Evolutionary conservation across 257 asterid species (phyloP).

Genomic region (Solanum megistacrolobum): DNA sequence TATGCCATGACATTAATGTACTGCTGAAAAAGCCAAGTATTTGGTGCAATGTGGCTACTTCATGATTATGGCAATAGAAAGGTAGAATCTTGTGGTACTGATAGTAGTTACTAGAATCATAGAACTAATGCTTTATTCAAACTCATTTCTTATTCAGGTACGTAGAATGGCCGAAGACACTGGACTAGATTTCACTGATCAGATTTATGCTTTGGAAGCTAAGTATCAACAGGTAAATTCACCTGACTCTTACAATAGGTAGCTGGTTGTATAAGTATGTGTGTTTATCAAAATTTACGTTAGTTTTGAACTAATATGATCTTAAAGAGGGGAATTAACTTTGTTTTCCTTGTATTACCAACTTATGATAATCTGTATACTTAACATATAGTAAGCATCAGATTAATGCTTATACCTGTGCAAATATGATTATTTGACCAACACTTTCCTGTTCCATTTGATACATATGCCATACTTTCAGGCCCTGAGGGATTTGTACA

Average conservation of each 20-base stretch:
- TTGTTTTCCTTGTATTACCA: background rate
- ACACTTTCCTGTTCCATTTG: background rate
- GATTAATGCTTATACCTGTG: background rate
- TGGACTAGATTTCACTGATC: slow-evolving; percentile 78
- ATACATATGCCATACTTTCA: slow-evolving; percentile 18
- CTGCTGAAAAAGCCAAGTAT: background rate
- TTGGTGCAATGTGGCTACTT: background rate
- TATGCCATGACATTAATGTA: background rate
- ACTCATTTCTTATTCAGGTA: slow-evolving; percentile 33
- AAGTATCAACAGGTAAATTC: slow-evolving; percentile 68
- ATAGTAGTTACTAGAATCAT: background rate
- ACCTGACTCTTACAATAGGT: background rate
- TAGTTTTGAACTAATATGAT: background rate
- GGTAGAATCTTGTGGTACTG: background rate
- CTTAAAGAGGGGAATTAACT: background rate
- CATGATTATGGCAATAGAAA: background rate
- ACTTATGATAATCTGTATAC: background rate
- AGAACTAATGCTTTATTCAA: background rate
- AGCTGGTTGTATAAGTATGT: background rate
- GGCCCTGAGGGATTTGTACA: slow-evolving; percentile 75
- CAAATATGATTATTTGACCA: background rate
- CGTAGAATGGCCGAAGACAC: slow-evolving; percentile 86
- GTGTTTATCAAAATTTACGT: background rate
- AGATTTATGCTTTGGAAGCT: slow-evolving; percentile 62
- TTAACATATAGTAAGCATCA: background rate